Percentiles rank a stretch among this genome's conserved stretches.
These are phyloP conservation scores for Suhomyces sp. DNA, from an alignment of 805 yeast genomes.

Conservation along the genomic window DNA sequence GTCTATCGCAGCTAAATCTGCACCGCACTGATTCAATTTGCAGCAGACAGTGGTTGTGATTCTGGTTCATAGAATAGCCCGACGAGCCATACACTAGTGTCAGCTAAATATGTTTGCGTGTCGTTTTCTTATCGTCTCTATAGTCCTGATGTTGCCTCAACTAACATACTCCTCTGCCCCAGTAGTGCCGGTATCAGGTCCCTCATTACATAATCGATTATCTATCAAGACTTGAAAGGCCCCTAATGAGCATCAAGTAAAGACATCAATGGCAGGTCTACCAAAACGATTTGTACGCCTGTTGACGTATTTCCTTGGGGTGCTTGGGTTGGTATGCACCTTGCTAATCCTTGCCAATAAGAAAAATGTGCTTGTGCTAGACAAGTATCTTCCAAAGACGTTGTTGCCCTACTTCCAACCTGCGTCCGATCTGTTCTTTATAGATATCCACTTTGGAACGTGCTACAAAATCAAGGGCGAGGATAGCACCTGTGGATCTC, in stretches of 20 bases:
- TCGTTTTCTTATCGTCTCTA: too few relatives aligned
- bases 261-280: slow-evolving; percentile 18
- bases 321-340: slow-evolving; percentile 17
- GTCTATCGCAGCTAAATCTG: too few relatives aligned
- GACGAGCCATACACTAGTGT: too few relatives aligned
- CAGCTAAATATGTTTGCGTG: too few relatives aligned
- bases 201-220: not conserved
- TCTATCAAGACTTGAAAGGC: not conserved
- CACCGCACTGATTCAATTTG: too few relatives aligned
- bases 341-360: slow-evolving; percentile 39
- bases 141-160: not conserved
- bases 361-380: slow-evolving; percentile 33
- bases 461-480: slow-evolving; percentile 27
- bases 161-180: not conserved
- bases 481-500: slow-evolving; percentile 25
- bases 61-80: too few relatives aligned
- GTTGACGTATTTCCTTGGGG: slow-evolving; percentile 17
- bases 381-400: slow-evolving; percentile 20
- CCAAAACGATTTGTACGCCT: slow-evolving; percentile 33
- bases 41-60: too few relatives aligned
- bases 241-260: not conserved
- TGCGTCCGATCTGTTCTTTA: slow-evolving; percentile 32
- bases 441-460: slow-evolving; percentile 41
- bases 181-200: not conserved
- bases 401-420: slow-evolving; percentile 35